phyloP scores from a whole-genome alignment of 179 eudicot genomes.

The Nepenthes alata region DNA sequence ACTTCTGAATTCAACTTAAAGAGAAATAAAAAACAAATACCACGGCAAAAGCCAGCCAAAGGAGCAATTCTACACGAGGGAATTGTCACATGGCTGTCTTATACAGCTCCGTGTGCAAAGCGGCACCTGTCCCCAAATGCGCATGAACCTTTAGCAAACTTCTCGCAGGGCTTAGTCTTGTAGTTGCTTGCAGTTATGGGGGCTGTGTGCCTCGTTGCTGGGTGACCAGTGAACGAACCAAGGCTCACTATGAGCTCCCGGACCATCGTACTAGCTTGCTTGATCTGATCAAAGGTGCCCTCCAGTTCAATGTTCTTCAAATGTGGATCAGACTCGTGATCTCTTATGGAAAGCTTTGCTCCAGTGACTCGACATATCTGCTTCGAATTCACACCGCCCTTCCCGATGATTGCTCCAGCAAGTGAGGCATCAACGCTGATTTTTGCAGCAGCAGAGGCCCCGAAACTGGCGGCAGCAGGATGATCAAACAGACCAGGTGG shows the following conservation, averaged over 20 bases:
- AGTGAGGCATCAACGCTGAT: slow-evolving; percentile 66
- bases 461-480: slow-evolving; percentile 46
- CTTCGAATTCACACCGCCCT: slow-evolving; percentile 67
- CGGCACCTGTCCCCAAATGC: slow-evolving; percentile 79
- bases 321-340: slow-evolving; percentile 67
- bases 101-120: slow-evolving; percentile 77
- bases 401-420: slow-evolving; percentile 82
- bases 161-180: slow-evolving; percentile 77
- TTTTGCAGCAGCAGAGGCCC: slow-evolving; percentile 64
- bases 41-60: too few species aligned
- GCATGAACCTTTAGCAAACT: slow-evolving; percentile 61
- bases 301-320: slow-evolving; percentile 68
- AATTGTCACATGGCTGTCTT: slow-evolving; percentile 19
- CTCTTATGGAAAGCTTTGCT: slow-evolving; percentile 62
- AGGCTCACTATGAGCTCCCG: slow-evolving; percentile 51
- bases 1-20: too few species aligned
- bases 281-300: slow-evolving; percentile 80
- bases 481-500: slow-evolving; percentile 12
- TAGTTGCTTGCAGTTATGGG: slow-evolving; percentile 29
- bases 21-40: too few species aligned
- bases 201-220: slow-evolving; percentile 13
- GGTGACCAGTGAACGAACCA: slow-evolving; percentile 21
- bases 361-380: slow-evolving; percentile 72
- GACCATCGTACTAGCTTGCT: slow-evolving; percentile 71
- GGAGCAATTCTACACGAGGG: too few species aligned